Base-by-base conservation (phyloP, 2,329 filamentous ascomycete species). In the Trichoderma citrinoviride region DNA sequence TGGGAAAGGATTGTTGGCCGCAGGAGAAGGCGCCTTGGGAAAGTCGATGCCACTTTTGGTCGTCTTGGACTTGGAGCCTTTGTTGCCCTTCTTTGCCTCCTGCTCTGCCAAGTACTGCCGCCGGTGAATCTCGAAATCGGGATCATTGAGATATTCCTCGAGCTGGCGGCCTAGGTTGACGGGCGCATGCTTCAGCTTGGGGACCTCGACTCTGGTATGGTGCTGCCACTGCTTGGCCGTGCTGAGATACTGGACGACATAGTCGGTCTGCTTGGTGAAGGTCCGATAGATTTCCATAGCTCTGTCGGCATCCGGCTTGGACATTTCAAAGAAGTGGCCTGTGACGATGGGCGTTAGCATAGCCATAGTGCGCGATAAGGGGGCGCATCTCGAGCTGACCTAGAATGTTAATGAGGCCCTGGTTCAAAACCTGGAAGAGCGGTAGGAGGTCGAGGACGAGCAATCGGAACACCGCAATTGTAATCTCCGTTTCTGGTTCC, bases 281-380 rank as follows among this genome's bases (percentile, higher is more conserved):
- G 85, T 90, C 74, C 93, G 91, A 79, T 99, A 99, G 67, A 99
- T 94, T 67, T 88, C 85, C 79, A 99, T 87, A 65, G 95, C 93
- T 68, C 93, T 87, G 76, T 97, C 92, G 66, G 95, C 96, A 77
- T 99, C 95, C 27, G 91, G 85, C 73, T 91, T 92, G 57, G 95
- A 97, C 90, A 99, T 94, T 79, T 99, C 95, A 72, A 99, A 99
- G 77, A 98, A 99, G 77, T 96, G 92, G 71, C 95, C 93, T 96
- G 68, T 37, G 33, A 12, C 3, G 25, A 49, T 50, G 15, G n/a
- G 15, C 19, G 49, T 61, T 56, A 65, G 64, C 23, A 47, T 25
- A 8, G 27, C 1, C 25, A 7, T 10, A 66, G 67, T 5, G 12
- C 3, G 7, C 7, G 2, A 37, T 7, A 23, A n/a, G 7, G 8